Percentiles rank a stretch among this genome's conserved stretches.
Conservation (phyloP, 2,329 filamentous ascomycete genomes). For the Talaromyces sp. region DNA sequence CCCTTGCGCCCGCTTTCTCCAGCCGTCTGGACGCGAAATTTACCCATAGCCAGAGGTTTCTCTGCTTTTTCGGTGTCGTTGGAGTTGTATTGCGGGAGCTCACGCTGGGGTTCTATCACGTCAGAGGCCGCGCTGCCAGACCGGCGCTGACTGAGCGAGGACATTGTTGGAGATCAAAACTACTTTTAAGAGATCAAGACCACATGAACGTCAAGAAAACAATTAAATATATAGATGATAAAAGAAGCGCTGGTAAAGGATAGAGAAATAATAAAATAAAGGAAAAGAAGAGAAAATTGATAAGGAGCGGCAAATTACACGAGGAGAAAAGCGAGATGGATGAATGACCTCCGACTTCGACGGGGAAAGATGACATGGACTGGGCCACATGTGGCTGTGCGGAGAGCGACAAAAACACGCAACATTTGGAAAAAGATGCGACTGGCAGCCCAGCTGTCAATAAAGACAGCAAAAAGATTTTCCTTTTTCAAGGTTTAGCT, state of each 20-base stretch:
- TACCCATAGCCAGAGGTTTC: neutral
- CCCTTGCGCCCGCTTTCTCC: slow-evolving; percentile 67
- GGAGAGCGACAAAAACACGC: neutral
- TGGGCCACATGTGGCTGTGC: neutral
- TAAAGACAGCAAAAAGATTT: neutral
- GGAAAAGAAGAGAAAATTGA: neutral
- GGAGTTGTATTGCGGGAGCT: slow-evolving; percentile 2
- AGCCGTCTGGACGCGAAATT: slow-evolving; percentile 30
- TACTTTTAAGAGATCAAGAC: neutral
- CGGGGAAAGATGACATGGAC: neutral
- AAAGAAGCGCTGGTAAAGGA: neutral
- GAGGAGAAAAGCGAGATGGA: neutral
- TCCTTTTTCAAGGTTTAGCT: neutral
- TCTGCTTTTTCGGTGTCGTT: slow-evolving; percentile 1
- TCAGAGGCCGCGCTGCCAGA: neutral
- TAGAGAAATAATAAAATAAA: neutral
- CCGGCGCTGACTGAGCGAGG: slow-evolving; percentile 9
- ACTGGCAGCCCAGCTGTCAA: neutral
- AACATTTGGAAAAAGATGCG: neutral
- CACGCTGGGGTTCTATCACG: neutral
- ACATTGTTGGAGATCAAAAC: neutral
- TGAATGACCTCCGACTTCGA: neutral
- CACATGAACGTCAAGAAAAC: neutral
- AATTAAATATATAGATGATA: neutral
- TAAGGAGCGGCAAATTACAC: neutral